Conservation (phyloP, 225 moss, liverwort and hornwort species). For the Pleurozium schreberi region DNA sequence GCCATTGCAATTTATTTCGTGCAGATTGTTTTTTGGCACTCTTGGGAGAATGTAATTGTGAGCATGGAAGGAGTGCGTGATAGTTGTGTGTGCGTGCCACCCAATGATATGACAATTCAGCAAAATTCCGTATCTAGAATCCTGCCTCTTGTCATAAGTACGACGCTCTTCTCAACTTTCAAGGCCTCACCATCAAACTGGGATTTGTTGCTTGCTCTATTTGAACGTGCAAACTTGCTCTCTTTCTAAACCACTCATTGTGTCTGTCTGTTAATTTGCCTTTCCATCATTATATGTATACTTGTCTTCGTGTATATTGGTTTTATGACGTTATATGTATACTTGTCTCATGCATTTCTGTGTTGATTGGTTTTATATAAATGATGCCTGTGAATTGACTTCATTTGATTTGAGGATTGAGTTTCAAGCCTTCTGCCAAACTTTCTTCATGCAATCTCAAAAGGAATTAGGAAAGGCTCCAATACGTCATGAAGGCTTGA, state of each 20-base stretch:
- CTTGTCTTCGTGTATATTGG: too few relatives aligned
- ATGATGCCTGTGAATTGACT: not conserved
- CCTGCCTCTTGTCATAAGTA: not conserved
- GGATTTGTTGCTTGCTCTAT: not conserved
- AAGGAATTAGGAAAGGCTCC: too few relatives aligned
- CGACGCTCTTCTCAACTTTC: not conserved
- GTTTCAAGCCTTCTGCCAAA: too few relatives aligned
- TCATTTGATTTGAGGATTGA: not conserved
- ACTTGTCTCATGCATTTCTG: too few relatives aligned
- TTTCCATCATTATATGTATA: not conserved
- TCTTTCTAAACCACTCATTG: not conserved
- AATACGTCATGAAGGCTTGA: too few relatives aligned
- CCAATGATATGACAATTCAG: not conserved
- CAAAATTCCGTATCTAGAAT: not conserved
- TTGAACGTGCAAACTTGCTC: not conserved
- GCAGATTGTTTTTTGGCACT: slow-evolving; percentile 1
- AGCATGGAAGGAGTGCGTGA: not conserved
- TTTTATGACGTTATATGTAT: not conserved
- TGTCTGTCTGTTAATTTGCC: not conserved
- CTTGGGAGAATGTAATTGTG: not conserved
- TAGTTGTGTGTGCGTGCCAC: not conserved
- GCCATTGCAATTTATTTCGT: not conserved
- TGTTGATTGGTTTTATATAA: too few relatives aligned
- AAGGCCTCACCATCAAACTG: not conserved
- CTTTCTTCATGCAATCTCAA: too few relatives aligned